Conservation (phyloP, 805 yeast species). For the Metschnikowia arizonensis region DNA sequence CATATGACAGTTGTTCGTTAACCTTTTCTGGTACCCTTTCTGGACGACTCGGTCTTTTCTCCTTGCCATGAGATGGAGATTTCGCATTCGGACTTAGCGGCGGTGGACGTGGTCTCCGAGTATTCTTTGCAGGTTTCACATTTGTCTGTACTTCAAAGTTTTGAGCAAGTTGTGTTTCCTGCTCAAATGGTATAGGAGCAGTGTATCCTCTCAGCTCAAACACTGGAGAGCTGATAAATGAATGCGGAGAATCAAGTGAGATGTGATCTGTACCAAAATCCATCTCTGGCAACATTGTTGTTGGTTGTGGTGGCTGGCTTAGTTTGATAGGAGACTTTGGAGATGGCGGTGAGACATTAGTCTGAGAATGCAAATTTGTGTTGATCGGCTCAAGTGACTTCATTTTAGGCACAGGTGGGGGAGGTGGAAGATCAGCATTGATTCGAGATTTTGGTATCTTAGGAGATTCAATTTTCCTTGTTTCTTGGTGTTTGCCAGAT, state of each 20-base stretch:
- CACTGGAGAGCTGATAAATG: not conserved
- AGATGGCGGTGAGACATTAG: not conserved
- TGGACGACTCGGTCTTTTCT: not conserved
- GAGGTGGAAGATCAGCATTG: conserved; percentile 17
- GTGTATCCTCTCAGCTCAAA: conserved; percentile 1
- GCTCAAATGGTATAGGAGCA: conserved; percentile 1
- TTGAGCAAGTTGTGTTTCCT: conserved; percentile 5
- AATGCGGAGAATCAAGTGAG: conserved; percentile 1
- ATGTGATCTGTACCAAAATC: conserved; percentile 1
- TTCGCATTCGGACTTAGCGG: conserved; percentile 5
- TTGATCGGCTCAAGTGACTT: not conserved
- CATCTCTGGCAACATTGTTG: not conserved
- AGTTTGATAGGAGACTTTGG: conserved; percentile 1
- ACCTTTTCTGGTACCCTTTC: not conserved
- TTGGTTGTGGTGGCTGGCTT: not conserved
- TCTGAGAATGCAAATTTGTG: not conserved
- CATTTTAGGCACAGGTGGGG: conserved; percentile 19
- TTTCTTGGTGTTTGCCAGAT: not conserved
- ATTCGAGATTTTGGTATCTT: conserved; percentile 17
- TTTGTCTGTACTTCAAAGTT: conserved; percentile 5
- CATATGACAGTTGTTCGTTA: not conserved
- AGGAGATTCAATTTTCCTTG: not conserved
- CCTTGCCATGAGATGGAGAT: not conserved
- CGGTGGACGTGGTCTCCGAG: conserved; percentile 16
- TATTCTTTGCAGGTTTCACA: not conserved